Evolutionary conservation across 805 yeast species (phyloP).

Genomic region (Kuraishia hungarica): DNA sequence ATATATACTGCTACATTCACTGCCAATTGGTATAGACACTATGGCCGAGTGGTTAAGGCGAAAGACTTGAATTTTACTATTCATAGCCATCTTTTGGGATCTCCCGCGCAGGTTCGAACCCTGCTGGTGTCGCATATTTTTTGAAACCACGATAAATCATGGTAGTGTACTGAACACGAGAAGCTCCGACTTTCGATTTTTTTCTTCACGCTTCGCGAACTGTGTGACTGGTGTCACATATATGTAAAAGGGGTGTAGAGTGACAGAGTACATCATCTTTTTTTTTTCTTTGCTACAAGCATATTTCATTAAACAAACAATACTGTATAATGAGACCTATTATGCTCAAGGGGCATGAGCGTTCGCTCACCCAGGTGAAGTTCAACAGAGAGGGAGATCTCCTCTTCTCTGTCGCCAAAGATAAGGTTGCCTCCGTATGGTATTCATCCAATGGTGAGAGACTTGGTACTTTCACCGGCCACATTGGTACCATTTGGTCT

Average conservation of each 20-base stretch:
- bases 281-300: background rate
- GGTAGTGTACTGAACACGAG: background rate
- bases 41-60: background rate
- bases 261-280: too few species aligned
- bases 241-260: background rate
- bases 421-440: constrained; percentile 86
- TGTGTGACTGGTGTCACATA: background rate
- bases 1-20: background rate
- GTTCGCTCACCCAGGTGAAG: constrained; percentile 94
- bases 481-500: constrained; percentile 92
- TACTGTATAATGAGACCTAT: constrained; percentile 52
- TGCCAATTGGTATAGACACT: background rate
- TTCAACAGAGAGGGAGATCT: constrained; percentile 94
- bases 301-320: background rate
- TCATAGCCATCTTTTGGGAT: background rate
- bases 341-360: constrained; percentile 88
- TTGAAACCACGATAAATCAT: background rate
- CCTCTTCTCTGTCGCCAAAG: constrained; percentile 87
- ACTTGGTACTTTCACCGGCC: constrained; percentile 84
- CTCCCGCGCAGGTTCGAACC: background rate
- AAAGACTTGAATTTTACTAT: background rate
- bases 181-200: background rate
- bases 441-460: constrained; percentile 94
- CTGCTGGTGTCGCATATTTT: background rate
- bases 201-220: background rate